These are phyloP conservation scores for Fistulina hepatica DNA, from an alignment of 1,284 basidiomycete species.

Conservation along the genomic window DNA sequence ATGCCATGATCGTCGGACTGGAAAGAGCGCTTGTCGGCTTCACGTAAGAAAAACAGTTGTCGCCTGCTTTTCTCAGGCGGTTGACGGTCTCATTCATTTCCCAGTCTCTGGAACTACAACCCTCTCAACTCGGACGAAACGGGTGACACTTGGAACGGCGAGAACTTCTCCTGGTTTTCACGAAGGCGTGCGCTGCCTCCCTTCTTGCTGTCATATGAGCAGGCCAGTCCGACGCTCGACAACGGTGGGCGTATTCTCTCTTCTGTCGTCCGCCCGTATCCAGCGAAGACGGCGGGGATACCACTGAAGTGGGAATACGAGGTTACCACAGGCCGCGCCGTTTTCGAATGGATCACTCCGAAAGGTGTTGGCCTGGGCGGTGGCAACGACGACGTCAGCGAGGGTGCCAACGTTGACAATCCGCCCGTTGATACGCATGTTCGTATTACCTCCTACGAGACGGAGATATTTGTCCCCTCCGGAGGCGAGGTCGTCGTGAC, in stretches of 20 bases:
- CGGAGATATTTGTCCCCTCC: conserved; percentile 74
- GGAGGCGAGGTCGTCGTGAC: conserved; percentile 46
- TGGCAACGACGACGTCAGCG: conserved; percentile 10
- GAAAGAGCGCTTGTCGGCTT: conserved; percentile 68
- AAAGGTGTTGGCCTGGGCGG: conserved; percentile 1
- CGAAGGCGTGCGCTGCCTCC: conserved; percentile 42
- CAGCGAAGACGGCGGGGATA: conserved; percentile 68
- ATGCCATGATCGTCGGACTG: conserved; percentile 70
- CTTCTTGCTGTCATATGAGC: conserved; percentile 40
- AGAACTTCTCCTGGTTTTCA: conserved; percentile 93
- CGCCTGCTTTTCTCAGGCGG: conserved; percentile 1
- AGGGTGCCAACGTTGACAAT: conserved; percentile 2
- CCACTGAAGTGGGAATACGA: conserved; percentile 62
- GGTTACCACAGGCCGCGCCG: conserved; percentile 52
- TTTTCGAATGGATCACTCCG: conserved; percentile 50
- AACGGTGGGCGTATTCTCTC: conserved; percentile 72
- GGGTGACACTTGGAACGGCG: conserved; percentile 93
- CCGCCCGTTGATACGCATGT: conserved; percentile 32
- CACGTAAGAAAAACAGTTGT: no score
- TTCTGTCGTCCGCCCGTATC: conserved; percentile 69
- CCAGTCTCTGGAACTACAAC: conserved; percentile 92
- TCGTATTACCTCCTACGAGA: conserved; percentile 41
- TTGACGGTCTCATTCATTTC: conserved; percentile 1
- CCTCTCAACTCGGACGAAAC: conserved; percentile 67
- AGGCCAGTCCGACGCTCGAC: conserved; percentile 57